These are phyloP conservation scores for Gilbertella persicaria DNA, from an alignment of 371 early-diverging fungal species.

Conservation along the genomic window DNA sequence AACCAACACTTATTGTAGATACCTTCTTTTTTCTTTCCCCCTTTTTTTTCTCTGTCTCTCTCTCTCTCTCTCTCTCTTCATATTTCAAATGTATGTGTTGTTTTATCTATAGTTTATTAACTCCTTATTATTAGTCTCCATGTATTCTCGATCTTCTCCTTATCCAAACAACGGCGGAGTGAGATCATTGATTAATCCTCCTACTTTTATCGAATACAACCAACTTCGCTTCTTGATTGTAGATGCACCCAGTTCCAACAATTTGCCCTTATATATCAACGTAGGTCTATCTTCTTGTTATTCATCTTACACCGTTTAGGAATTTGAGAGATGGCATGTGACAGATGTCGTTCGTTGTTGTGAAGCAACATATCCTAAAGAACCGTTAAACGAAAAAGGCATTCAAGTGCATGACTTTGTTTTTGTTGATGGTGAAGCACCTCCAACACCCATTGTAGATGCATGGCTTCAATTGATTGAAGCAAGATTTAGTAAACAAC, in stretches of 20 bases:
- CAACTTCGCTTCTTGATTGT: slow-evolving; percentile 50
- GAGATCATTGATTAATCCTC: slow-evolving; percentile 50
- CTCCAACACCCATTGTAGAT: slow-evolving; percentile 72
- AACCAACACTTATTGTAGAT: background rate
- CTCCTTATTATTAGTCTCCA: slow-evolving; percentile 1
- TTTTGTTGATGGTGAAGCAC: slow-evolving; percentile 87
- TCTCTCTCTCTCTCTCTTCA: background rate
- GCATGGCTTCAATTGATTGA: slow-evolving; percentile 80
- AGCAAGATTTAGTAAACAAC: slow-evolving; percentile 42
- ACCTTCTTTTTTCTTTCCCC: background rate
- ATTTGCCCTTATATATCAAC: slow-evolving; percentile 47
- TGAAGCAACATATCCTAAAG: slow-evolving; percentile 86
- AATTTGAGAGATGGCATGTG: slow-evolving; percentile 65
- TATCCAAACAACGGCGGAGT: slow-evolving; percentile 6
- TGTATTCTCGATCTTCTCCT: slow-evolving; percentile 26
- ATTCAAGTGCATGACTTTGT: slow-evolving; percentile 87
- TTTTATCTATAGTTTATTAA: background rate
- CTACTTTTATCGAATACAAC: slow-evolving; percentile 51
- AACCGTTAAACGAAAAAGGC: slow-evolving; percentile 59
- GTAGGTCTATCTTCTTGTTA: slow-evolving; percentile 26
- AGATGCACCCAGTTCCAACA: slow-evolving; percentile 54
- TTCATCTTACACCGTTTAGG: slow-evolving; percentile 7
- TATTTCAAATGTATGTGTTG: too few species aligned
- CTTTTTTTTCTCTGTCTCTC: background rate
- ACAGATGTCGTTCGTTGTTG: slow-evolving; percentile 91